Evolutionary conservation across 805 yeast genomes (phyloP), one percentile per base, ranked within the genome.

Genomic region (Saccharomycopsis sp.): DNA sequence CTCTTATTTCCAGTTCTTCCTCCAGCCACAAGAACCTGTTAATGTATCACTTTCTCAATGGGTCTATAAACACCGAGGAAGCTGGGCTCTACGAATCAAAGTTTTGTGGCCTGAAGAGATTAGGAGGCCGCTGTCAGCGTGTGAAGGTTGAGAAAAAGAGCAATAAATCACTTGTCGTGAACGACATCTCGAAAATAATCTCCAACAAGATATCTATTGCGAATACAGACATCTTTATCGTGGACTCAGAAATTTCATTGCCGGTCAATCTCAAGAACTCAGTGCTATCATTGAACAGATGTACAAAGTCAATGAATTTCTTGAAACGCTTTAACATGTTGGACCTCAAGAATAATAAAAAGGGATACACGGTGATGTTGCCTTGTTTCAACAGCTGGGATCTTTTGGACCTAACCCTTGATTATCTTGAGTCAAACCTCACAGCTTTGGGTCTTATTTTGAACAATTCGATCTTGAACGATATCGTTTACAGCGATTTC

Each of bases 341-440:
- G 21, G 79, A 79, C 58, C 73, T 86, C 48, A 71, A 77, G 12
- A 77, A 76, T 2, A 85, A 84, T 58, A 69, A 72, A 20, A 65
- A 73, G 20, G 95, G 95, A 0, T 89, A 90, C 71, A 82, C 97
- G 0, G 71, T 85, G 0, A 80, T 91, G 55, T 72, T 91, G 29
- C 98, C 98, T 0, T 84, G 91, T 58, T 83, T 87, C 34, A 73
- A 76, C 48, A 79, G 91, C 0, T 91, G 97, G 96, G 76, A 78
- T 21, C 68, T 72, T 2, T 74, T 83, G 20, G 87, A 83, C 2
- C 72, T 91, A 29, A 77, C 83, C 2, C 72, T 81, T 53, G 80
- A 80, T 50, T 86, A 84, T 67, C 69, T 91, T 21, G 75, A 81
- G 58, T 57, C 68, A 1, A 80, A 89, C 62, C 73, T 72, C 0